Evolutionary conservation across 441 rosid genomes (phyloP).

Genomic region (Macaranga tanarius): DNA sequence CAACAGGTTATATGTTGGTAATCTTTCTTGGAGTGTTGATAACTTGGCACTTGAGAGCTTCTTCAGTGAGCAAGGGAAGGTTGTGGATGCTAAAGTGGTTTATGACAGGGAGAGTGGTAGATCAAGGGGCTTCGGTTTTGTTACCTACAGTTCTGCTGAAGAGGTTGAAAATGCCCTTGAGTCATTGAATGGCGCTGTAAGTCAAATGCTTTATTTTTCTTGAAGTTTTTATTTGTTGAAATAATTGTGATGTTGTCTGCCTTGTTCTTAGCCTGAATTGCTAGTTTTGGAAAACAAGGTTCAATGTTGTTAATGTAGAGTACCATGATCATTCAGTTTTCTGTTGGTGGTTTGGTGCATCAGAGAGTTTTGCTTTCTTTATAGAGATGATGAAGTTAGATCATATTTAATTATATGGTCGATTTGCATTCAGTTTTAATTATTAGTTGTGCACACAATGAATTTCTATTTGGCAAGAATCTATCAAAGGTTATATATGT

Average conservation of each 20-base stretch:
- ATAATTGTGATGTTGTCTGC: not conserved
- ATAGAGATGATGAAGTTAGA: not conserved
- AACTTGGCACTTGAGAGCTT: conserved; percentile 70
- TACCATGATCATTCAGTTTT: not conserved
- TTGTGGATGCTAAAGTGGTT: conserved; percentile 83
- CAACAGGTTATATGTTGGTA: conserved; percentile 79
- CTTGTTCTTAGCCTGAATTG: conserved; percentile 4
- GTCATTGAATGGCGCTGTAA: conserved; percentile 78
- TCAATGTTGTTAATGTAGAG: not conserved
- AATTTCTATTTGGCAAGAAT: not conserved
- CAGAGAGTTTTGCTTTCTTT: not conserved
- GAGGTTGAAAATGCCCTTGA: conserved; percentile 75
- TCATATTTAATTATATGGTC: not conserved
- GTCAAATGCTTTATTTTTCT: conserved; percentile 31
- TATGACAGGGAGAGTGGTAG: conserved; percentile 92
- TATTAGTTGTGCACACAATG: not conserved
- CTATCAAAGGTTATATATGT: not conserved
- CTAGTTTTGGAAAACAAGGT: not conserved
- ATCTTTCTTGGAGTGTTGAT: conserved; percentile 95
- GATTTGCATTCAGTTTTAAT: not conserved
- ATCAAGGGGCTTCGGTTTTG: conserved; percentile 98
- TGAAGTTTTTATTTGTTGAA: not conserved
- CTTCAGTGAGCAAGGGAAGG: conserved; percentile 81
- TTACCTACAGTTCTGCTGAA: conserved; percentile 69
- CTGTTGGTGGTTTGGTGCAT: not conserved